Evolutionary conservation across 768 basidiomycete species (phyloP).

Genomic region (Arthromyces matolae): DNA sequence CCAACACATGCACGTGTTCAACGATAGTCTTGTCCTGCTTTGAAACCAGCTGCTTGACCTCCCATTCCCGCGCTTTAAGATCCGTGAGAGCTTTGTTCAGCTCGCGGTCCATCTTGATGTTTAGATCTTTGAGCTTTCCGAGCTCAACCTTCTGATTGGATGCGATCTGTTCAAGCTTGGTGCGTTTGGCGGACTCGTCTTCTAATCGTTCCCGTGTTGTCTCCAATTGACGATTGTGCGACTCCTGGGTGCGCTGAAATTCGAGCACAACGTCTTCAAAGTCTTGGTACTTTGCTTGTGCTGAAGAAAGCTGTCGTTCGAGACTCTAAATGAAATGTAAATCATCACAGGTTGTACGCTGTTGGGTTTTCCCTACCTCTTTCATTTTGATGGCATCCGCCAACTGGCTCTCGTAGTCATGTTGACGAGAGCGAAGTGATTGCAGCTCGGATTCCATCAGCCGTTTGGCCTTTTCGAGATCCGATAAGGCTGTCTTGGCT

Average conservation of each 20-base stretch:
- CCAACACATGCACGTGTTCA: conserved; percentile 94
- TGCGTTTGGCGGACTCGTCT: conserved; percentile 64
- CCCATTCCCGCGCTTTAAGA: conserved; percentile 78
- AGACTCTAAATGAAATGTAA: conserved; percentile 44
- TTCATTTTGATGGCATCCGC: conserved; percentile 59
- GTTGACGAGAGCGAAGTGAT: conserved; percentile 61
- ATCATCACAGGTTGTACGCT: conserved; percentile 2
- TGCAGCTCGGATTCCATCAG: conserved; percentile 70
- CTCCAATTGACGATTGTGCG: conserved; percentile 71
- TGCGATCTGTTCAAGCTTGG: conserved; percentile 66
- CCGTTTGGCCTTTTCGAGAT: conserved; percentile 68
- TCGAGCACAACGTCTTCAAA: conserved; percentile 87
- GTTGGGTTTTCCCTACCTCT: conserved; percentile 53
- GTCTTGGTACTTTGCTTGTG: conserved; percentile 75
- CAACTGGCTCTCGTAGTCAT: conserved; percentile 62
- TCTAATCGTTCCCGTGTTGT: conserved; percentile 69
- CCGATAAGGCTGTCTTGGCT: conserved; percentile 44
- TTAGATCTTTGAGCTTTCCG: conserved; percentile 60
- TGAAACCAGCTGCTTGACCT: conserved; percentile 80
- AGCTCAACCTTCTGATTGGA: conserved; percentile 69
- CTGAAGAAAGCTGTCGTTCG: conserved; percentile 70
- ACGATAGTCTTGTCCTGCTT: conserved; percentile 97
- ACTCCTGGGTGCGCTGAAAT: conserved; percentile 77
- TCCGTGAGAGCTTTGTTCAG: conserved; percentile 79
- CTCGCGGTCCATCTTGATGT: conserved; percentile 71